These are phyloP conservation scores for Mallotus nudiflorus DNA, from an alignment of 345 rosid genomes.

Conservation along the genomic window DNA sequence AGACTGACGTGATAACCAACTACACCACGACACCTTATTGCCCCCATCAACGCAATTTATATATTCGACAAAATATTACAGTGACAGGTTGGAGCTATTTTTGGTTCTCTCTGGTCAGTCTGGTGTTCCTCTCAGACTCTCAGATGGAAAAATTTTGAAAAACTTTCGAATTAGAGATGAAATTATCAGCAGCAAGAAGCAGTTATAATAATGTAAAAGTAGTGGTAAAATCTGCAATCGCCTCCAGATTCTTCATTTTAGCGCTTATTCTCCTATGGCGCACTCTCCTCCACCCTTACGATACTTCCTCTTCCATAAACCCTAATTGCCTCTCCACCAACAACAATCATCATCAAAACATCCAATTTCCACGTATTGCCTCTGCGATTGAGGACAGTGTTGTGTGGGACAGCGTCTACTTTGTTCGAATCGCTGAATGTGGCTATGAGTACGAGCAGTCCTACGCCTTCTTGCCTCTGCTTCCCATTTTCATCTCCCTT, in stretches of 20 bases:
- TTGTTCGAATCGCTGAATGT: conserved; percentile 73
- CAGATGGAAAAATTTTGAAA: no score
- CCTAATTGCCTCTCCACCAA: conserved; percentile 47
- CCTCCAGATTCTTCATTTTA: conserved; percentile 59
- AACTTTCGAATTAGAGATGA: no score
- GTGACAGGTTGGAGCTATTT: no score
- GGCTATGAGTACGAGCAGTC: conserved; percentile 93
- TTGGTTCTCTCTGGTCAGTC: no score
- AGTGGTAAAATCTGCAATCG: conserved; percentile 55
- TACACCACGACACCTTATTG: background rate
- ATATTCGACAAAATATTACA: no score
- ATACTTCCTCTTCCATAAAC: conserved; percentile 74
- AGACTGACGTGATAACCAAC: background rate
- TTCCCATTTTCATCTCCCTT: conserved; percentile 58
- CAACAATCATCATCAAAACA: conserved; percentile 19
- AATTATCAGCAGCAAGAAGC: background rate
- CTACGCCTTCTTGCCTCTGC: conserved; percentile 85
- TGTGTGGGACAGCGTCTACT: conserved; percentile 93
- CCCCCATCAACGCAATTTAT: no score
- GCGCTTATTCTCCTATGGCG: conserved; percentile 64
- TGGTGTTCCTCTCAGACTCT: no score
- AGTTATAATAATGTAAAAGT: conserved; percentile 14
- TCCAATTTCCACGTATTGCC: conserved; percentile 35
- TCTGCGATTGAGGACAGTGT: conserved; percentile 51
- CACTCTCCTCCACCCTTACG: conserved; percentile 63